A percentile compares a stretch with the other conserved stretches of the same genome.
phyloP scores from a whole-genome alignment of 2,329 filamentous ascomycete genomes.

The Diaporthe longicolla region DNA sequence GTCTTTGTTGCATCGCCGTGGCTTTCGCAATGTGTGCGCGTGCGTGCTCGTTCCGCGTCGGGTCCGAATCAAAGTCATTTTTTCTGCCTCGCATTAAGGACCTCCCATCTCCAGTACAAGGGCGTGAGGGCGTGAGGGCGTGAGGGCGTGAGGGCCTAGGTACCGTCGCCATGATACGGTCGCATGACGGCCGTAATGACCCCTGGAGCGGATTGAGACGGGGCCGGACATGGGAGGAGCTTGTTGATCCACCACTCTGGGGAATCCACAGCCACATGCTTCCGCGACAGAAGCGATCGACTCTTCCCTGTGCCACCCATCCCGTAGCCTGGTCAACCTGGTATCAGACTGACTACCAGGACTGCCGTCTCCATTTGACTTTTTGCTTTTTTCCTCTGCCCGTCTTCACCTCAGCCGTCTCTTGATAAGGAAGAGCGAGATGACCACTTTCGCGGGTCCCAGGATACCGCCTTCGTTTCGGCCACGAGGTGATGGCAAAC shows the following conservation, averaged over 20 bases:
- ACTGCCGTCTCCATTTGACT: constrained; percentile 10
- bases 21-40: not conserved
- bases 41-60: not conserved
- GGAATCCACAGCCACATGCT: constrained; percentile 37
- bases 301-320: constrained; percentile 29
- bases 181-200: constrained; percentile 28
- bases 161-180: constrained; percentile 19
- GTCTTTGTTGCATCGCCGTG: constrained; percentile 8
- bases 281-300: constrained; percentile 32
- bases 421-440: constrained; percentile 9
- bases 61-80: not conserved
- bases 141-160: not conserved
- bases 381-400: not conserved
- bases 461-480: not conserved
- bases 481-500: not conserved
- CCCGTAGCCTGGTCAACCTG: constrained; percentile 29
- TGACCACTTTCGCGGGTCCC: constrained; percentile 19
- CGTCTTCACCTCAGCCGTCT: not conserved
- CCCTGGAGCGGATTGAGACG: constrained; percentile 28
- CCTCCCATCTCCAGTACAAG: not conserved
- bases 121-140: no score
- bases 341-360: constrained; percentile 6
- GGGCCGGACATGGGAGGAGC: constrained; percentile 24
- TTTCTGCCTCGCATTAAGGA: not conserved
- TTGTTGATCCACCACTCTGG: constrained; percentile 24